Base-by-base conservation (phyloP, 2,329 filamentous ascomycete species). In the Microsporum ferrugineum region DNA sequence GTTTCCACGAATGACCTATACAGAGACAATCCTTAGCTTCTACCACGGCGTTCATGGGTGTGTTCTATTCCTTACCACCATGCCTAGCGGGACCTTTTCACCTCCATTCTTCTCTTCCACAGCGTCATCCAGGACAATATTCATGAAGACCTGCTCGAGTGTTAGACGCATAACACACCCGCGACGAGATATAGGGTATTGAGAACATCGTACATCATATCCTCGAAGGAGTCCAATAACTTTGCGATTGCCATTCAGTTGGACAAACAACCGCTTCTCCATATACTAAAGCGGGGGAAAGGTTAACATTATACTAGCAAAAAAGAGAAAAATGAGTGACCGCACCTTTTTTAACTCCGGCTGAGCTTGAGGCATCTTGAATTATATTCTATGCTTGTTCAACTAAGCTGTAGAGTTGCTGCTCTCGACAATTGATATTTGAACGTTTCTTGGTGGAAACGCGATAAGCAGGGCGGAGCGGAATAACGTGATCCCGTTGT, bases 231-330 rank as follows among this genome's bases (percentile, higher is more conserved):
- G 84, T 61, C 95, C 94, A 74, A 96, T 90, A 64, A 99, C 92
- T 78, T 96, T 97, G 75, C 94, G 88, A 76, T 91, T 96, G 72
- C 94, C 94, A 77, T 99, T 99, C 60, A 99, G 81, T 77, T 99
- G 92, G 67, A 97, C 91, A 76, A 96, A 96, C 72, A 99, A 84
- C 78, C 92, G 85, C 85, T 99, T 99, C 82, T 99, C 94, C 78
- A 99, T 91, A 78, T 99, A 99, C 94, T 99, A 70, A 57, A 33
- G 23, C 62, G 71, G 60, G 68, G 68, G 57, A 36, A 7, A 34
- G 39, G 27, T 62, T 36, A 58, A 23, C 17, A 34, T 14, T 5
- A 31, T 5, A 17, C 34, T n/a, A 49, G 23, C 43, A 59, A 47
- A 49, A 64, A 61, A 57, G 59, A 59, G 38, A 53, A 41, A 43